Conservation (phyloP, 2,329 filamentous ascomycete species). For the Gnomoniopsis sp. region DNA sequence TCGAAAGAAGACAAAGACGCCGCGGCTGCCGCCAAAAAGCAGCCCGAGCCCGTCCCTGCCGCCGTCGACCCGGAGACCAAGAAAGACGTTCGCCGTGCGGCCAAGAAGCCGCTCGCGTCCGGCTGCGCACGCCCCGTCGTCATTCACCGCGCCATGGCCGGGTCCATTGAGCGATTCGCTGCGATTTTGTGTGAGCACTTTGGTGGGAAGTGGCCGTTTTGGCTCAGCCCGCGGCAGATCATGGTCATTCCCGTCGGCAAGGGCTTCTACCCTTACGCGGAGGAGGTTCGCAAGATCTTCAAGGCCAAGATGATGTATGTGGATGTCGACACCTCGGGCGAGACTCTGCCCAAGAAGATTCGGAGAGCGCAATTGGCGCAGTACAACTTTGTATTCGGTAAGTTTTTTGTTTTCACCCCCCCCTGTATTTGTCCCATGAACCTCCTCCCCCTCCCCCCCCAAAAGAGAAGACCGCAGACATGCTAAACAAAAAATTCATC, state of each 20-base stretch:
- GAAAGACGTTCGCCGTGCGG: slow-evolving; percentile 37
- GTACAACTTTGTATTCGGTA: slow-evolving; percentile 81
- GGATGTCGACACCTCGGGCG: slow-evolving; percentile 68
- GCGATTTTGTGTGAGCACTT: slow-evolving; percentile 82
- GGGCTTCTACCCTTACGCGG: slow-evolving; percentile 67
- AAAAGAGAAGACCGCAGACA: not conserved
- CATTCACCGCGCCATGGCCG: slow-evolving; percentile 82
- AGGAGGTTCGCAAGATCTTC: slow-evolving; percentile 69
- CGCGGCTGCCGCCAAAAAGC: slow-evolving; percentile 17
- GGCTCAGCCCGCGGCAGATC: slow-evolving; percentile 80
- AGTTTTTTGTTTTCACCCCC: slow-evolving; percentile 24
- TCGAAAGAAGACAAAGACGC: slow-evolving; percentile 33
- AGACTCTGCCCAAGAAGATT: slow-evolving; percentile 89
- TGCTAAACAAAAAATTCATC: not conserved
- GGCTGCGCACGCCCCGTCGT: slow-evolving; percentile 80
- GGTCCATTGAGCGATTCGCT: slow-evolving; percentile 59
- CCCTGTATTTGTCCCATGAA: not conserved
- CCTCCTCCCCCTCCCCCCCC: not conserved
- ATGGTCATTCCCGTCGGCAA: slow-evolving; percentile 76
- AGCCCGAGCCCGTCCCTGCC: slow-evolving; percentile 26
- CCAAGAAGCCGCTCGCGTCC: slow-evolving; percentile 54
- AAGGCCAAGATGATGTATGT: slow-evolving; percentile 66
- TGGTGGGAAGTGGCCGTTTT: slow-evolving; percentile 85
- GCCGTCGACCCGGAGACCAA: slow-evolving; percentile 35
- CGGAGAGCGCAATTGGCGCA: slow-evolving; percentile 75